These are phyloP conservation scores for Podochytrium sp. DNA, from an alignment of 192 early-diverging fungal genomes.

Conservation along the genomic window DNA sequence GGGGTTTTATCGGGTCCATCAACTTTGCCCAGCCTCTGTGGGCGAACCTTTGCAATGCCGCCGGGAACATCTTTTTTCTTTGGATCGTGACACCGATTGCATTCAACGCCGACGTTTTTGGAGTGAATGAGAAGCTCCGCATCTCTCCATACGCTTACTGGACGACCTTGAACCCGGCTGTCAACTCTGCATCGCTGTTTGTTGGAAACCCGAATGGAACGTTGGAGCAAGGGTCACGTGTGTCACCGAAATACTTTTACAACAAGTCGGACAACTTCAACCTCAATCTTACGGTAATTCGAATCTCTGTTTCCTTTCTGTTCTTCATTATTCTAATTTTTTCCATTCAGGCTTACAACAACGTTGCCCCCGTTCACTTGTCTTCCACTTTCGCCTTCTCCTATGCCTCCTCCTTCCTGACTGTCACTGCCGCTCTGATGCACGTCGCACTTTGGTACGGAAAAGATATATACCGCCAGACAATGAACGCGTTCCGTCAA, in stretches of 20 bases:
- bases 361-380: conserved; percentile 11
- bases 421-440: conserved; percentile 54
- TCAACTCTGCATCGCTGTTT: conserved; percentile 8
- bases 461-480: conserved; percentile 18
- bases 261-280: conserved; percentile 21
- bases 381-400: conserved; percentile 21
- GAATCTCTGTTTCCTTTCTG: too few relatives aligned
- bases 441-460: conserved; percentile 68
- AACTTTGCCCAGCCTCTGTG: background rate
- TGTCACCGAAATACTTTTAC: conserved; percentile 5
- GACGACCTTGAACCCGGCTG: conserved; percentile 11
- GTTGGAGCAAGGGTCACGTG: background rate
- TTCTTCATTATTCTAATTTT: conserved; percentile 47
- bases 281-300: conserved; percentile 30
- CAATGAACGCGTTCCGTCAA: conserved; percentile 11
- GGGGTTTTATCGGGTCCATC: conserved; percentile 1
- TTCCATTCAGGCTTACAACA: conserved; percentile 7
- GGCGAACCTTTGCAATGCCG: conserved; percentile 3
- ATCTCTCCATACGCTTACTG: too few relatives aligned
- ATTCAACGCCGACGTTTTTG: background rate
- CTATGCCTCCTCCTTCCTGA: conserved; percentile 43
- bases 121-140: too few relatives aligned
- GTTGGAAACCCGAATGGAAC: background rate
- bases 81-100: background rate
- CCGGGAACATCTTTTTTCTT: conserved; percentile 2